A percentile compares a stretch with the other conserved stretches of the same genome.
phyloP scores from a whole-genome alignment of 2,329 filamentous ascomycete genomes.

The Herpomyces periplanetae region DNA sequence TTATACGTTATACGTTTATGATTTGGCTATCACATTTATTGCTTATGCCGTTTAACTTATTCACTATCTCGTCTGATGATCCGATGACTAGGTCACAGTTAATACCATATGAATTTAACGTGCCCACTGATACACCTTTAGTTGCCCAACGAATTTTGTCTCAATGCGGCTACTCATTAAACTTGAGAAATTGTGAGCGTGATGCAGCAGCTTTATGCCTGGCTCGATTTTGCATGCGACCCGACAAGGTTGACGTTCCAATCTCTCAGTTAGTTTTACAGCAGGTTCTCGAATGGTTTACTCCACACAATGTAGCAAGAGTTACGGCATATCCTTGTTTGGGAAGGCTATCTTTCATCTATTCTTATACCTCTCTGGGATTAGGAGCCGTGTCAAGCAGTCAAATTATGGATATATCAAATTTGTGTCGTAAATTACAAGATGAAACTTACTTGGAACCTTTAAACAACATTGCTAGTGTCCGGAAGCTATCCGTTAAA shows the following conservation, averaged over 20 bases:
- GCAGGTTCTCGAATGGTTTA: conserved; percentile 25
- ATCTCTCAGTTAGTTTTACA: conserved; percentile 24
- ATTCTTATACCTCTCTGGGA: too few species aligned
- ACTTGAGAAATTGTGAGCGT: conserved; percentile 42
- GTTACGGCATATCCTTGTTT: conserved; percentile 21
- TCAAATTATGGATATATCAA: conserved; percentile 25
- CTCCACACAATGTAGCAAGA: conserved; percentile 8
- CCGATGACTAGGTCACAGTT: conserved; percentile 11
- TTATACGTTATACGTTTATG: conserved; percentile 51
- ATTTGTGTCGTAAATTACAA: conserved; percentile 23
- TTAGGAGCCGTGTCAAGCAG: conserved; percentile 29
- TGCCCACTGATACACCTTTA: conserved; percentile 21
- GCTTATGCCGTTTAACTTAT: conserved; percentile 56
- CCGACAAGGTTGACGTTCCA: conserved; percentile 46
- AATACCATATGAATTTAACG: conserved; percentile 11
- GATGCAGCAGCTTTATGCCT: conserved; percentile 53
- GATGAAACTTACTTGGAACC: conserved; percentile 17
- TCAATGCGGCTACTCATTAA: conserved; percentile 27
- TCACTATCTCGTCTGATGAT: conserved; percentile 26
- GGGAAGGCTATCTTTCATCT: conserved; percentile 38
- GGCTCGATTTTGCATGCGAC: conserved; percentile 38
- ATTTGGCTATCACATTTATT: conserved; percentile 55
- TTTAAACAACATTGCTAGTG: conserved; percentile 20
- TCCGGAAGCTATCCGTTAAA: conserved; percentile 47
- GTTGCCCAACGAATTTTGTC: conserved; percentile 28